A percentile compares a stretch with the other conserved stretches of the same genome.
Conservation (phyloP, 345 rosid species). For the Microcos paniculata region DNA sequence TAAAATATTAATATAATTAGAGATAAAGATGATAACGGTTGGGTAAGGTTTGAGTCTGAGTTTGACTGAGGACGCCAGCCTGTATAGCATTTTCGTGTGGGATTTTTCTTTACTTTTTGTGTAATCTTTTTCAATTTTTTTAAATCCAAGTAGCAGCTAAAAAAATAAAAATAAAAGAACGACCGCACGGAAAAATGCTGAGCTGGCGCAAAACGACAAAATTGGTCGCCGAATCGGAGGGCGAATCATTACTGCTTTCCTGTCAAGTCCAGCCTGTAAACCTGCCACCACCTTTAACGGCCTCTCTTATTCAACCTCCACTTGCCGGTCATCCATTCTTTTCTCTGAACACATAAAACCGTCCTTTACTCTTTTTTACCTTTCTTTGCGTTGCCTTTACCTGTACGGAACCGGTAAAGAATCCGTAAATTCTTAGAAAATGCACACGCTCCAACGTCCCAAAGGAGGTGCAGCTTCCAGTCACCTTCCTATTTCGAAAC, state of each 20-base stretch:
- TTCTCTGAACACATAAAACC: neutral
- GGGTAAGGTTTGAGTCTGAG: constrained; percentile 38
- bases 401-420: constrained; percentile 45
- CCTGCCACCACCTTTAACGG: constrained; percentile 60
- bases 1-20: constrained; percentile 10
- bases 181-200: constrained; percentile 46
- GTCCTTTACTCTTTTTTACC: neutral
- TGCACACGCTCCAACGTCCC: constrained; percentile 35
- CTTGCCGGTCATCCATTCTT: constrained; percentile 34
- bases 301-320: constrained; percentile 31
- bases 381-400: constrained; percentile 7
- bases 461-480: constrained; percentile 26
- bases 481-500: constrained; percentile 38
- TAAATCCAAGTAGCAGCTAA: neutral
- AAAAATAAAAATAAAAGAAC: constrained; percentile 18
- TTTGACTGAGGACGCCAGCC: constrained; percentile 79
- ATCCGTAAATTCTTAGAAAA: constrained; percentile 6
- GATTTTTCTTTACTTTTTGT: constrained; percentile 5
- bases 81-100: constrained; percentile 49
- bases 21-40: constrained; percentile 68
- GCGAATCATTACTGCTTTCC: constrained; percentile 54
- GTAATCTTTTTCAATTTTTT: constrained; percentile 1
- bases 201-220: constrained; percentile 74
- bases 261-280: constrained; percentile 55
- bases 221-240: constrained; percentile 62